Conservation (phyloP, 768 basidiomycete species). For the Cyclocybe aegerita region DNA sequence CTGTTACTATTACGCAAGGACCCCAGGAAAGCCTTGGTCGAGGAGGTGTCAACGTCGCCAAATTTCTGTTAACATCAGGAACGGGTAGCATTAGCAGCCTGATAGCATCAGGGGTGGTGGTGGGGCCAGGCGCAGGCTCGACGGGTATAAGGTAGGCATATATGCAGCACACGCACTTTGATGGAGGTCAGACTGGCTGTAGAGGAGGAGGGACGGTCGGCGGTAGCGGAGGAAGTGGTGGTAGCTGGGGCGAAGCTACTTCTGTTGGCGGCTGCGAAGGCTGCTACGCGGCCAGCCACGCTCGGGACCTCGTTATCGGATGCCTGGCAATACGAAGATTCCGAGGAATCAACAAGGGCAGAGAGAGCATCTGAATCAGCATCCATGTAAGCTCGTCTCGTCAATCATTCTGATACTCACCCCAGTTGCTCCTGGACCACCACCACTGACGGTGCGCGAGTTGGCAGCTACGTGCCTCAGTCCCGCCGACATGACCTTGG, state of each 20-base stretch:
- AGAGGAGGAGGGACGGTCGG: slow-evolving; percentile 26
- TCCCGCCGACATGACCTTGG: slow-evolving; percentile 40
- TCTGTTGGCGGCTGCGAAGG: slow-evolving; percentile 32
- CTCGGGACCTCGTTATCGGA: slow-evolving; percentile 38
- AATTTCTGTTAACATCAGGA: slow-evolving; percentile 56
- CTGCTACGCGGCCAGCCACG: slow-evolving; percentile 54
- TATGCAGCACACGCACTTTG: slow-evolving; percentile 25
- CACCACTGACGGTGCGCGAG: slow-evolving; percentile 12
- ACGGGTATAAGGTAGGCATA: too few relatives aligned
- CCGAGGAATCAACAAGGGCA: slow-evolving; percentile 1
- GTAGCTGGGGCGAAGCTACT: slow-evolving; percentile 17
- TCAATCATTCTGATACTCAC: slow-evolving; percentile 14
- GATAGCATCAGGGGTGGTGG: background rate
- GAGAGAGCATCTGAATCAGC: slow-evolving; percentile 12
- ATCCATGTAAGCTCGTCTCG: slow-evolving; percentile 4
- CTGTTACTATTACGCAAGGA: slow-evolving; percentile 41
- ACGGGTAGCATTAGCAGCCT: background rate
- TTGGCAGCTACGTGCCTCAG: slow-evolving; percentile 34
- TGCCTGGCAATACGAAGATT: slow-evolving; percentile 24
- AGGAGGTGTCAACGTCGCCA: slow-evolving; percentile 58
- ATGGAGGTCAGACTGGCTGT: slow-evolving; percentile 18
- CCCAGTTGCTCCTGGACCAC: slow-evolving; percentile 12
- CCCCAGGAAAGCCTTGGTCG: slow-evolving; percentile 43
- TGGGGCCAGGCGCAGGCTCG: slow-evolving; percentile 2
- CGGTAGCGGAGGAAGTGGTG: slow-evolving; percentile 21